These are phyloP conservation scores for Polygonum maritimum DNA, from an alignment of 148 eudicot genomes.

Conservation along the genomic window DNA sequence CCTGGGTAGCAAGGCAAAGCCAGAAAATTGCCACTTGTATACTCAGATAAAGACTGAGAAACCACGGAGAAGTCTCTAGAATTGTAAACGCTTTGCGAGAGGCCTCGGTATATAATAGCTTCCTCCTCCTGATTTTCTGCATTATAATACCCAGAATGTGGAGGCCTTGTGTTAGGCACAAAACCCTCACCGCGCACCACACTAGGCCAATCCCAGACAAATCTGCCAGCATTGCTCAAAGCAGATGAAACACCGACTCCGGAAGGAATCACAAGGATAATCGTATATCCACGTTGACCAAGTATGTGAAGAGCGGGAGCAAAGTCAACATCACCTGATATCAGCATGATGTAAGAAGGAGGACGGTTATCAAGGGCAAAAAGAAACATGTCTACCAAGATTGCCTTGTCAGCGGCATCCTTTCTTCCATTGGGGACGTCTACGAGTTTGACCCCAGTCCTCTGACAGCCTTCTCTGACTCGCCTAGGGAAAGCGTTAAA, in stretches of 20 bases:
- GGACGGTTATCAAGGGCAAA: constrained; percentile 95
- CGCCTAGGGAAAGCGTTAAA: constrained; percentile 87
- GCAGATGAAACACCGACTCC: constrained; percentile 85
- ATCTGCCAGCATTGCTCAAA: constrained; percentile 80
- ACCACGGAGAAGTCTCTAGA: constrained; percentile 37
- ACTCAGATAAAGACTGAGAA: constrained; percentile 41
- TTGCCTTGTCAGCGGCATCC: constrained; percentile 98
- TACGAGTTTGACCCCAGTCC: constrained; percentile 87
- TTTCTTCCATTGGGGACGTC: constrained; percentile 97
- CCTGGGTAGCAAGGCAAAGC: constrained; percentile 27
- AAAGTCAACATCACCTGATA: constrained; percentile 97
- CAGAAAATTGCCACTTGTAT: constrained; percentile 25
- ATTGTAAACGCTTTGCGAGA: constrained; percentile 42
- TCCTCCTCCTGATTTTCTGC: constrained; percentile 65
- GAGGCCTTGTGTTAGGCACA: constrained; percentile 40
- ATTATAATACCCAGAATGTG: constrained; percentile 28
- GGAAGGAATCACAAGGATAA: constrained; percentile 81
- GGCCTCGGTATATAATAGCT: constrained; percentile 73
- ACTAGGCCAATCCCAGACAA: constrained; percentile 97
- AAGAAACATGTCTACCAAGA: constrained; percentile 94
- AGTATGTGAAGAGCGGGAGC: constrained; percentile 93
- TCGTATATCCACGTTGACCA: constrained; percentile 92
- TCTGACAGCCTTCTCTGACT: constrained; percentile 92
- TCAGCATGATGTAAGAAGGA: constrained; percentile 85
- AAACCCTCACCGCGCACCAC: constrained; percentile 94